phyloP scores from a whole-genome alignment of 176 grass and related monocot genomes.

The Raddia distichophylla region DNA sequence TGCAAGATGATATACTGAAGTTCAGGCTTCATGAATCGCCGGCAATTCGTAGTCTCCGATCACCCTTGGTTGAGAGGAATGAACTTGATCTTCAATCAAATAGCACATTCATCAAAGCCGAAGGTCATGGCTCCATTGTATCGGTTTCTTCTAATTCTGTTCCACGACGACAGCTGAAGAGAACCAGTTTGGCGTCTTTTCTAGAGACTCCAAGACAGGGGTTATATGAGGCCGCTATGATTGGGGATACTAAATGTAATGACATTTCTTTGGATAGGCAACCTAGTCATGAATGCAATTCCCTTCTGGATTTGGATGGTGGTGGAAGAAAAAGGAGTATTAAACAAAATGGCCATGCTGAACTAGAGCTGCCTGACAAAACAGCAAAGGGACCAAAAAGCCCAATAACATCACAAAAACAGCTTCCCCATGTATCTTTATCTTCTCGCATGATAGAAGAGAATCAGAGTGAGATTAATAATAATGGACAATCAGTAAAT shows the following conservation, averaged over 20 bases:
- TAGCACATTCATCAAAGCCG: conserved; percentile 17
- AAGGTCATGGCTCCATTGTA: conserved; percentile 21
- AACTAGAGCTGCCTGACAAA: conserved; percentile 48
- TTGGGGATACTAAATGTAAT: conserved; percentile 30
- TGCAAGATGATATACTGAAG: conserved; percentile 45
- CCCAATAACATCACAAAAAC: conserved; percentile 40
- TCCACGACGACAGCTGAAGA: conserved; percentile 4
- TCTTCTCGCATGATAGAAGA: conserved; percentile 36
- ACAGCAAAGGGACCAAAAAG: conserved; percentile 45
- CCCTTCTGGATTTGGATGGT: conserved; percentile 51
- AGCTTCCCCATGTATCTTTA: conserved; percentile 28
- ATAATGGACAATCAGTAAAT: conserved; percentile 25
- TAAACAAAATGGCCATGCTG: conserved; percentile 31
- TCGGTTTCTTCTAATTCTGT: conserved; percentile 38
- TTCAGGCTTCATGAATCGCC: conserved; percentile 44
- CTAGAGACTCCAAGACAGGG: conserved; percentile 21
- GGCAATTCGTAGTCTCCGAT: conserved; percentile 17
- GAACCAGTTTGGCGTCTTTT: not conserved
- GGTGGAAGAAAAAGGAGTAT: conserved; percentile 60
- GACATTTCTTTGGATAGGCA: conserved; percentile 34
- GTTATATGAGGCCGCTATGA: conserved; percentile 26
- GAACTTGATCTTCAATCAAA: conserved; percentile 32
- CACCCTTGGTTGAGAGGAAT: conserved; percentile 39
- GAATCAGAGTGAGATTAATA: conserved; percentile 34
- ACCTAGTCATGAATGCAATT: conserved; percentile 36